These are phyloP conservation scores for Phytophthora cactorum DNA, from an alignment of 352 stramenopile species.

Conservation along the genomic window DNA sequence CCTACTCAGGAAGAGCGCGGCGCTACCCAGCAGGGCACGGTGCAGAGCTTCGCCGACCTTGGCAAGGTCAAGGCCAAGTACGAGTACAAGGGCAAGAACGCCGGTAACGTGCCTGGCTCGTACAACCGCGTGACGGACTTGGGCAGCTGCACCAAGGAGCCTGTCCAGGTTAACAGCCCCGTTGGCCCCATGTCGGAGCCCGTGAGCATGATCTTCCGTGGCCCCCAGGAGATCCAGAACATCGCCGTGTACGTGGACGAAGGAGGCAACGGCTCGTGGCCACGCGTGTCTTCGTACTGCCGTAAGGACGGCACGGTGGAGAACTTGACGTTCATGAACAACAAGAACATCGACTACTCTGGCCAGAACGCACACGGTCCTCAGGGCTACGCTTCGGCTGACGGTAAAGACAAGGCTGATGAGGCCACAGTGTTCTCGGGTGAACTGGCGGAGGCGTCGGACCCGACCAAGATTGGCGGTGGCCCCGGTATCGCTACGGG, in stretches of 20 bases:
- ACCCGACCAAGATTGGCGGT: slow-evolving; percentile 34
- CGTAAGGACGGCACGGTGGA: slow-evolving; percentile 30
- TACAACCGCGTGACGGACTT: slow-evolving; percentile 65
- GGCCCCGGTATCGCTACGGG: slow-evolving; percentile 58
- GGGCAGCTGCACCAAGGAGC: slow-evolving; percentile 41
- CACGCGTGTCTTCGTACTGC: slow-evolving; percentile 60
- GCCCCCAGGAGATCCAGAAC: slow-evolving; percentile 62
- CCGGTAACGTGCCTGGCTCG: slow-evolving; percentile 52
- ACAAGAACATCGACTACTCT: slow-evolving; percentile 75
- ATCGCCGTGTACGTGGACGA: slow-evolving; percentile 61
- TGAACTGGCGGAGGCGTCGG: slow-evolving; percentile 48
- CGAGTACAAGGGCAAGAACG: slow-evolving; percentile 55
- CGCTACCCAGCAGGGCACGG: slow-evolving; percentile 19
- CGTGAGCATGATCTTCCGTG: slow-evolving; percentile 70
- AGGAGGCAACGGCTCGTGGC: slow-evolving; percentile 40
- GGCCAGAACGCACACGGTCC: slow-evolving; percentile 43
- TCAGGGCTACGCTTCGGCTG: slow-evolving; percentile 54
- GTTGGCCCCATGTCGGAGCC: slow-evolving; percentile 69
- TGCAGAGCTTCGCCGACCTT: slow-evolving; percentile 37
- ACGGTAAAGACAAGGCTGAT: slow-evolving; percentile 38
- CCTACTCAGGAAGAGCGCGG: slow-evolving; percentile 28
- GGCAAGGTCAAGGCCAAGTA: slow-evolving; percentile 52
- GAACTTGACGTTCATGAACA: slow-evolving; percentile 83
- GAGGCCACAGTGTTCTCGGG: slow-evolving; percentile 49
- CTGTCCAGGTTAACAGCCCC: slow-evolving; percentile 48